Evolutionary conservation across 345 rosid species (phyloP), one percentile per base, ranked within the genome.

Genomic region (Hirschfeldia incana): DNA sequence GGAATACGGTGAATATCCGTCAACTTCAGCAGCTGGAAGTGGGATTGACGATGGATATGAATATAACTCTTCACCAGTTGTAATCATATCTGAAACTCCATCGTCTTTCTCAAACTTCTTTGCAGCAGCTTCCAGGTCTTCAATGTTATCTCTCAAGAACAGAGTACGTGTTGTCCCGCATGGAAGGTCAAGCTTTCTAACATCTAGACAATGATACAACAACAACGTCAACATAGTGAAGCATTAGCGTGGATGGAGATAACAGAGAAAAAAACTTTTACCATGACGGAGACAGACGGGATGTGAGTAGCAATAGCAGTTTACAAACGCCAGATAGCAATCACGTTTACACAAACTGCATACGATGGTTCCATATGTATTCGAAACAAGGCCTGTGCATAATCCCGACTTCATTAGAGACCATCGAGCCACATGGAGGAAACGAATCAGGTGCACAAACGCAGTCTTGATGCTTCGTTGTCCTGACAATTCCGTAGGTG

Each of bases 301-400:
- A 83, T 91, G 97, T 66, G 63, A 49, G 78, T 78, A 79, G 85
- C 97, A 92, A 64, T 72, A 70, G 85, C 98, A 94, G 85, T 87
- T 87, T 37, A 94, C 62, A 76, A 85, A 94, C 72, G 96, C 93
- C 73, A 94, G 75, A 75, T 93, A 94, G 83, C 98, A 94, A 78
- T 92, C 98, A 33, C 93, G 87, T 86, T 93, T 94, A 85, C 98
- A 94, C 59, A 94, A 27, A 83, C 90, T 90, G 87, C 98, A 94
- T 57, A 94, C 82, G 57, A 88, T 79, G 39, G 98, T 93, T 77
- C 93, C 89, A 65, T 83, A 79, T 15, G 83, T 72, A 79, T 87
- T 91, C 3, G 86, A 85, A 59, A 76, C 77, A 68, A 90, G 76
- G 9, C 84, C 87, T 27, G 88, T 57, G 81, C 92, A 88, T 78